Evolutionary conservation across 495 filamentous ascomycete genomes (phyloP).

Genomic region (Bathelium albidoporum): DNA sequence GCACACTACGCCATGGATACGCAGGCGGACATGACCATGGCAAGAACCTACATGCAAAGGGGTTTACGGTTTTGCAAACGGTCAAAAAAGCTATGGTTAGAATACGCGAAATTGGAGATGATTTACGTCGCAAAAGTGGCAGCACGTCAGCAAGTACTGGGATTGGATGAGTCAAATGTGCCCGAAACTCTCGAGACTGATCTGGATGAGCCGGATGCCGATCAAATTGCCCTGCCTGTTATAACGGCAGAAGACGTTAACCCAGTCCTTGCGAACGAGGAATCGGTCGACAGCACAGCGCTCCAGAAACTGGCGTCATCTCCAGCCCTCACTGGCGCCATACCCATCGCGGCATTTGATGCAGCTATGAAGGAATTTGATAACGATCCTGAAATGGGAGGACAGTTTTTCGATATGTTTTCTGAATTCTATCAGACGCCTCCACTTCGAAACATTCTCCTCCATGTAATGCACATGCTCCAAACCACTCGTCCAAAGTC

Average conservation of each 20-base stretch:
- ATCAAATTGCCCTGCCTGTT: conserved; percentile 51
- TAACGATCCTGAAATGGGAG: conserved; percentile 50
- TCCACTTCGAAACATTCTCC: conserved; percentile 57
- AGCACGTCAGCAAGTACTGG: conserved; percentile 56
- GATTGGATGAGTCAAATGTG: conserved; percentile 45
- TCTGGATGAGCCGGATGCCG: conserved; percentile 31
- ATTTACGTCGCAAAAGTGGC: conserved; percentile 78
- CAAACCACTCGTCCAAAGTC: conserved; percentile 44
- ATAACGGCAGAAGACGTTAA: conserved; percentile 59
- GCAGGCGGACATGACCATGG: conserved; percentile 73
- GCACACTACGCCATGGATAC: conserved; percentile 64
- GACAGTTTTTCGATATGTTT: conserved; percentile 72
- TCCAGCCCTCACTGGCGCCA: conserved; percentile 77
- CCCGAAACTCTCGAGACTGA: conserved; percentile 31
- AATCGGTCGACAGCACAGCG: conserved; percentile 38
- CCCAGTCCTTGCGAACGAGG: conserved; percentile 28
- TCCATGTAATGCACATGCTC: conserved; percentile 60
- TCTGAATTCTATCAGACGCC: conserved; percentile 53
- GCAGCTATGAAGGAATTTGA: conserved; percentile 69
- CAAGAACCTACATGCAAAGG: conserved; percentile 76
- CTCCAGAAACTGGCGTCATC: conserved; percentile 59
- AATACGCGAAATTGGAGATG: conserved; percentile 87
- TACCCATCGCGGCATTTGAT: conserved; percentile 88
- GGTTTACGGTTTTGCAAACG: conserved; percentile 78
- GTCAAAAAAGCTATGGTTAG: conserved; percentile 64